These are phyloP conservation scores for Tritrichomonas foetus DNA, from an alignment of 208 protist genomes.

Conservation along the genomic window DNA sequence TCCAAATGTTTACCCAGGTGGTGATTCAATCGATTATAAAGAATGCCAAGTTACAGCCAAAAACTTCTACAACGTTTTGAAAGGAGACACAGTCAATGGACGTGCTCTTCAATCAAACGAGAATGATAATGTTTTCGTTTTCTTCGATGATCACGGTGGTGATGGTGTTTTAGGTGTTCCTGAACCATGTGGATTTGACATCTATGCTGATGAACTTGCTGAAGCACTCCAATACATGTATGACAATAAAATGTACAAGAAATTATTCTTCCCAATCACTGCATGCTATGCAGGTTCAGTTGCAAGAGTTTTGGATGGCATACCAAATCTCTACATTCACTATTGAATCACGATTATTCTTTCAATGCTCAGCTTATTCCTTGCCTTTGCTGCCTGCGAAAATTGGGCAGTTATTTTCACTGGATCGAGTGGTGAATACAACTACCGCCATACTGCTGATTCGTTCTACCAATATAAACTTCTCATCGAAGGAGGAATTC, in stretches of 20 bases:
- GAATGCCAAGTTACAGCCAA: background rate
- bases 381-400: background rate
- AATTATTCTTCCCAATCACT: background rate
- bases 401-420: constrained; percentile 5
- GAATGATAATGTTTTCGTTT: background rate
- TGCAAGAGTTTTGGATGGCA: background rate
- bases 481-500: background rate
- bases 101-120: background rate
- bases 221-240: background rate
- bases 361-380: background rate
- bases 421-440: background rate
- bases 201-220: background rate
- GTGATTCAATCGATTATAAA: background rate
- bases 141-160: constrained; percentile 37
- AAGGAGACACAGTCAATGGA: background rate
- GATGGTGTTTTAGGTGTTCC: background rate
- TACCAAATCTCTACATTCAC: constrained; percentile 19
- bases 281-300: constrained; percentile 29
- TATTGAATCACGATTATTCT: no score
- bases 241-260: background rate
- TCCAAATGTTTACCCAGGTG: background rate
- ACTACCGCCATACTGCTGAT: constrained; percentile 34
- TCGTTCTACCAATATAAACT: background rate
- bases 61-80: constrained; percentile 33
- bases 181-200: background rate